These are phyloP conservation scores for Pittosporum tobira DNA, from an alignment of 129 eudicot species.

Conservation along the genomic window DNA sequence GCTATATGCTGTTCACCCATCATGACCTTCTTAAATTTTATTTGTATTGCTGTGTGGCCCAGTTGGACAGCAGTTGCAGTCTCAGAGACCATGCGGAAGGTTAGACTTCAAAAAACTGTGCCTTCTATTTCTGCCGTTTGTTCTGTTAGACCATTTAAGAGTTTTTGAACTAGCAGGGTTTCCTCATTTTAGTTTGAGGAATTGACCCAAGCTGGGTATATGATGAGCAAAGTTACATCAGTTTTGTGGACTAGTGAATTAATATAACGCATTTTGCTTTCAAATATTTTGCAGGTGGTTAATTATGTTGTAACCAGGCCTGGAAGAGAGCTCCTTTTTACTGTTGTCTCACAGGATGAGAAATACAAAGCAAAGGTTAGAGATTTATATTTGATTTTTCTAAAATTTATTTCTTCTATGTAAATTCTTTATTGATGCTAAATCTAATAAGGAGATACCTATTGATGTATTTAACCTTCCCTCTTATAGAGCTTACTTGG, in stretches of 20 bases:
- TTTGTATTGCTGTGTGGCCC: slow-evolving; percentile 83
- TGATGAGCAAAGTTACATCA: background rate
- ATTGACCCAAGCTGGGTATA: background rate
- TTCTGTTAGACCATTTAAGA: background rate
- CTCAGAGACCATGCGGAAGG: slow-evolving; percentile 81
- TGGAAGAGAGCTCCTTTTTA: slow-evolving; percentile 83
- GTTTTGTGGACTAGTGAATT: background rate
- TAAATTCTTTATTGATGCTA: too few species aligned
- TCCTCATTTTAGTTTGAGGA: background rate
- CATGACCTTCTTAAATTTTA: slow-evolving; percentile 51
- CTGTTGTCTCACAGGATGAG: slow-evolving; percentile 94
- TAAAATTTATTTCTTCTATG: background rate
- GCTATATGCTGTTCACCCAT: slow-evolving; percentile 78
- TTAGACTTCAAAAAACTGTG: slow-evolving; percentile 14
- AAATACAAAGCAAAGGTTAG: slow-evolving; percentile 96
- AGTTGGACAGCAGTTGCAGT: slow-evolving; percentile 69
- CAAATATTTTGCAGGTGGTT: slow-evolving; percentile 47
- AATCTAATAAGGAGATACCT: too few species aligned
- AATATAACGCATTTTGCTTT: background rate
- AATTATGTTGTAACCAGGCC: slow-evolving; percentile 90
- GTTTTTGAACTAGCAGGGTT: background rate
- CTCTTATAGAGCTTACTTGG: too few species aligned
- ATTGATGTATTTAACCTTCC: too few species aligned
- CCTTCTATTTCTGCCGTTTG: background rate
- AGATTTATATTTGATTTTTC: background rate